These are phyloP conservation scores for Leucocoprinus birnbaumii DNA, from an alignment of 768 basidiomycete species.

Conservation along the genomic window DNA sequence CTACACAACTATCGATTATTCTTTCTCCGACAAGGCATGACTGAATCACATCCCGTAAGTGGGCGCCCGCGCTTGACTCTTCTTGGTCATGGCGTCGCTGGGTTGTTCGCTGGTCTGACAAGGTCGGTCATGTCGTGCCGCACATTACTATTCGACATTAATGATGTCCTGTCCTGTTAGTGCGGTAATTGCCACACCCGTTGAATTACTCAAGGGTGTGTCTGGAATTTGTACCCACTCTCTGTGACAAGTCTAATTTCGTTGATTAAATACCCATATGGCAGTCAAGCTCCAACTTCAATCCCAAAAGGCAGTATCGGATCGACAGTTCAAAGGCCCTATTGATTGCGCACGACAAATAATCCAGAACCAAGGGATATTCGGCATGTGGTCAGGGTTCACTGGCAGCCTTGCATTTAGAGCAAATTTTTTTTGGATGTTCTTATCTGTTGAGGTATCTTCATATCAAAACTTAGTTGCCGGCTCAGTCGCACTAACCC, in stretches of 20 bases:
- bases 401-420: constrained; percentile 71
- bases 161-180: constrained; percentile 29
- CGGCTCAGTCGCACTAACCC: constrained; percentile 15
- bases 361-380: constrained; percentile 54
- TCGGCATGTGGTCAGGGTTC: constrained; percentile 75
- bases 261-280: constrained; percentile 26
- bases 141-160: neutral
- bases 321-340: constrained; percentile 61
- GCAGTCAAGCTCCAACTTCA: constrained; percentile 70
- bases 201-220: constrained; percentile 73
- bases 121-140: constrained; percentile 37
- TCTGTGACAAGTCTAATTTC: constrained; percentile 46
- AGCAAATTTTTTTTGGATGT: constrained; percentile 79
- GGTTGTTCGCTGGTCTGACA: constrained; percentile 66
- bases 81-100: constrained; percentile 62
- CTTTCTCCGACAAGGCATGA: constrained; percentile 48
- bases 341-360: constrained; percentile 68
- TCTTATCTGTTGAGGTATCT: constrained; percentile 62
- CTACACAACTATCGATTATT: constrained; percentile 72
- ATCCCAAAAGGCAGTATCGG: constrained; percentile 43
- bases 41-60: constrained; percentile 43
- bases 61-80: constrained; percentile 54
- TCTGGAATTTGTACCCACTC: constrained; percentile 10
- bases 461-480: constrained; percentile 7
- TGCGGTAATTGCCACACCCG: constrained; percentile 69